Evolutionary conservation across 2,329 filamentous ascomycete species (phyloP).

Genomic region (Penicillium nordicum): DNA sequence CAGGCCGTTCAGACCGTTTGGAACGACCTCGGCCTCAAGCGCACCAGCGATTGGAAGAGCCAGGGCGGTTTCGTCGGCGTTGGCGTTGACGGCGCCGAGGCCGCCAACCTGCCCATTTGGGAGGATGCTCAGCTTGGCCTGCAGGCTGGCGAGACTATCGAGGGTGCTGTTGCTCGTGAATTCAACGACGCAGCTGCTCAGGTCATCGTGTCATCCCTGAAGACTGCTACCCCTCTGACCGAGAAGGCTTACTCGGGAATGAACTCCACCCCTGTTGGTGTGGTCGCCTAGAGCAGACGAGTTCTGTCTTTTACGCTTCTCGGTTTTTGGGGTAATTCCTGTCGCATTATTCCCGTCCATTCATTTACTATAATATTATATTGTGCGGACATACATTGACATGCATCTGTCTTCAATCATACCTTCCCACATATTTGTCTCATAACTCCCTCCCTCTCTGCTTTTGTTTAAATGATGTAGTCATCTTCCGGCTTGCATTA

Average conservation of each 20-base stretch:
- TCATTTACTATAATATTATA: constrained; percentile 14
- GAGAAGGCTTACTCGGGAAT: constrained; percentile 22
- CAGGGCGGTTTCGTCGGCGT: constrained; percentile 94
- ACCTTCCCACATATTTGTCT: neutral
- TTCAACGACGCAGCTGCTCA: constrained; percentile 23
- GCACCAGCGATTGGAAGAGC: constrained; percentile 85
- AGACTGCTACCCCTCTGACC: constrained; percentile 23
- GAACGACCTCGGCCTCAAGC: constrained; percentile 83
- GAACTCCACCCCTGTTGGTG: constrained; percentile 27
- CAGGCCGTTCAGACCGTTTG: constrained; percentile 82
- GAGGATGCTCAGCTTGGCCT: constrained; percentile 83
- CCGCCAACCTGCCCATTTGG: constrained; percentile 74
- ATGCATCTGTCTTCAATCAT: constrained; percentile 3
- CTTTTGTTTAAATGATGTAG: neutral
- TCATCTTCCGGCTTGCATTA: neutral
- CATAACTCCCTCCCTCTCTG: neutral
- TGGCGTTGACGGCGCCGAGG: constrained; percentile 63
- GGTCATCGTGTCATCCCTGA: constrained; percentile 18
- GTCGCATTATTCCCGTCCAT: constrained; percentile 15
- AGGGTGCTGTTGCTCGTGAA: constrained; percentile 53
- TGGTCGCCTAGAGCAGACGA: constrained; percentile 25
- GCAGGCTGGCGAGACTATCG: constrained; percentile 53
- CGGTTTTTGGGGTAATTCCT: constrained; percentile 9
- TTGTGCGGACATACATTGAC: neutral
- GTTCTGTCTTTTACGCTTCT: neutral